These are phyloP conservation scores for Sporothrix globosa DNA, from an alignment of 2,329 filamentous ascomycete species.

Conservation along the genomic window DNA sequence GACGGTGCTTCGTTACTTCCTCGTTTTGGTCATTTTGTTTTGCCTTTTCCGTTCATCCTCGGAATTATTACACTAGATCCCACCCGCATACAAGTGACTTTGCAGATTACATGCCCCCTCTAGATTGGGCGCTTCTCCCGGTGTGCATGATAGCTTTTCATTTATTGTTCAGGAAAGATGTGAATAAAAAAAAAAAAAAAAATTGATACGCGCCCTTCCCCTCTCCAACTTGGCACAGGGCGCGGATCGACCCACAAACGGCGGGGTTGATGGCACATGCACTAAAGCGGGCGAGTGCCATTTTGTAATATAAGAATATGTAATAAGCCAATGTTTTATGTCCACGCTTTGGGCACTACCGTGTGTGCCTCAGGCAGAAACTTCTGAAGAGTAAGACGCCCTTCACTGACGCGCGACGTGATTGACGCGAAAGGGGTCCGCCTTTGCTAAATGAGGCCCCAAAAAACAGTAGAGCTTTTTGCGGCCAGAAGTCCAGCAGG, in stretches of 20 bases:
- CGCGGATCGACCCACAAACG: not conserved
- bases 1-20: constrained; percentile 13
- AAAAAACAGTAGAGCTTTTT: constrained; percentile 27
- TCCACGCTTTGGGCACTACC: not conserved
- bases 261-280: constrained; percentile 12
- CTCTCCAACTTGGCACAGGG: constrained; percentile 7
- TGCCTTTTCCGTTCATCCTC: not conserved
- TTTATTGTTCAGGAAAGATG: not conserved
- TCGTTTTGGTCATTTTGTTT: not conserved
- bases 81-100: not conserved
- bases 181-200: too few relatives aligned
- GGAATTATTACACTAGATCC: too few relatives aligned
- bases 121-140: not conserved
- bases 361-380: constrained; percentile 31
- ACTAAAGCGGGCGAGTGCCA: not conserved
- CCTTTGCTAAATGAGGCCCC: constrained; percentile 24
- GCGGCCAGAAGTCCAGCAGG: constrained; percentile 23
- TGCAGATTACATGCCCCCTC: not conserved
- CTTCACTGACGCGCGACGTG: constrained; percentile 36
- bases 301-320: not conserved
- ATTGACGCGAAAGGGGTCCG: constrained; percentile 35
- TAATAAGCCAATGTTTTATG: not conserved
- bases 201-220: constrained; percentile 1
- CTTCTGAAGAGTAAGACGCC: not conserved
- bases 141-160: not conserved